phyloP scores from a whole-genome alignment of 441 rosid genomes.

The Gossypium davidsonii region DNA sequence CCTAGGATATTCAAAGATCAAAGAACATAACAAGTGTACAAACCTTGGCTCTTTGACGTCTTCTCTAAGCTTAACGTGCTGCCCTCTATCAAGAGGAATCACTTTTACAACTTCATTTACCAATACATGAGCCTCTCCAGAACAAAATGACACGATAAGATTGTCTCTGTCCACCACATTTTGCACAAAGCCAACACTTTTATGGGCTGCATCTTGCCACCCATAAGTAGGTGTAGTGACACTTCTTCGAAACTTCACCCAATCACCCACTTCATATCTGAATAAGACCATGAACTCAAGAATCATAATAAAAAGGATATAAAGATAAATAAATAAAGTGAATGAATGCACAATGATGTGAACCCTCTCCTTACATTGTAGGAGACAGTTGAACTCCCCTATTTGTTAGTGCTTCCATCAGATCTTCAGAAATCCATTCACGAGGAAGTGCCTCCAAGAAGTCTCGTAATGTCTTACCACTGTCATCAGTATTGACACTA shows the following conservation, averaged over 20 bases:
- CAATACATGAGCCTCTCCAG: conserved; percentile 80
- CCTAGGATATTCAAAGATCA: not conserved
- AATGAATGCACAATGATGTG: conserved; percentile 2
- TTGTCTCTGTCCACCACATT: conserved; percentile 66
- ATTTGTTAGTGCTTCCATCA: conserved; percentile 76
- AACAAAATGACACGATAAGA: conserved; percentile 81
- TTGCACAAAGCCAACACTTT: conserved; percentile 98
- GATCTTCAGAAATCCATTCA: conserved; percentile 98
- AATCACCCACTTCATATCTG: conserved; percentile 93
- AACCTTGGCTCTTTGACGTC: conserved; percentile 93
- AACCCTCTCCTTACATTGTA: conserved; percentile 59
- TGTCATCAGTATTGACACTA: conserved; percentile 26
- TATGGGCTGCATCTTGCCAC: conserved; percentile 93
- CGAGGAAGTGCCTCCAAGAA: conserved; percentile 94
- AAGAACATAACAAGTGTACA: conserved; percentile 12
- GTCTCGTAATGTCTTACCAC: conserved; percentile 93
- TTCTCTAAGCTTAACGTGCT: conserved; percentile 78
- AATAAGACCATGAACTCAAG: conserved; percentile 12
- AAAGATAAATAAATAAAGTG: not conserved
- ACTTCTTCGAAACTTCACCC: conserved; percentile 94
- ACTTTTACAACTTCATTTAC: conserved; percentile 82
- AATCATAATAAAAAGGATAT: not conserved
- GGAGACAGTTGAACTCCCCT: conserved; percentile 88
- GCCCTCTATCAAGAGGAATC: conserved; percentile 96
- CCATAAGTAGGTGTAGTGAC: conserved; percentile 69